A percentile compares a stretch with the other conserved stretches of the same genome.
These are phyloP conservation scores for Clausena lansium DNA, from an alignment of 345 rosid genomes.

Conservation along the genomic window DNA sequence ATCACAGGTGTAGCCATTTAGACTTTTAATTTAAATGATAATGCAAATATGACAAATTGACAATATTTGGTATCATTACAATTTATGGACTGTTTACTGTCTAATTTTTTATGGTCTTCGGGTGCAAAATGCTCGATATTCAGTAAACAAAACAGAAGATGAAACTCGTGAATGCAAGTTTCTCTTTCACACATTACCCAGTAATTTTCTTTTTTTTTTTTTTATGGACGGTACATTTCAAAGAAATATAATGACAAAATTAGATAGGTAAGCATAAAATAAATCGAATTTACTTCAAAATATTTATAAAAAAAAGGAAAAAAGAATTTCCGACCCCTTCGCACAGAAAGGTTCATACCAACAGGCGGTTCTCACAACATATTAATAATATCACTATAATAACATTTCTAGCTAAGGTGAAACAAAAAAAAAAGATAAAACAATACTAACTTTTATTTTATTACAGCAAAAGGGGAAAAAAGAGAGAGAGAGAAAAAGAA, in stretches of 20 bases:
- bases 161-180: constrained; percentile 4
- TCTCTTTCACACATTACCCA: not conserved
- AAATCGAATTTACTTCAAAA: too few relatives aligned
- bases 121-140: not conserved
- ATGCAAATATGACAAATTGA: not conserved
- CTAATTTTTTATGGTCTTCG: not conserved
- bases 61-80: not conserved
- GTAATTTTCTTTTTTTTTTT: too few relatives aligned
- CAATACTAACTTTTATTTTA: not conserved
- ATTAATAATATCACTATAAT: not conserved
- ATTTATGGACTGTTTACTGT: not conserved
- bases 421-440: not conserved
- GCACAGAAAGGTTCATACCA: too few relatives aligned
- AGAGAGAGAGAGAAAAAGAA: not conserved
- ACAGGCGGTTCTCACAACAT: not conserved
- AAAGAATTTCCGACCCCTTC: too few relatives aligned
- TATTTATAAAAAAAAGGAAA: too few relatives aligned
- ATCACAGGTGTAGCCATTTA: not conserved
- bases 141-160: not conserved
- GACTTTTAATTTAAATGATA: too few relatives aligned
- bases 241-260: too few relatives aligned
- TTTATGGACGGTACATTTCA: too few relatives aligned
- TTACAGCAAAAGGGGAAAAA: too few relatives aligned
- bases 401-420: not conserved
- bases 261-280: too few relatives aligned